Evolutionary conservation across 2,329 filamentous ascomycete genomes (phyloP), one percentile per base, ranked within the genome.

Genomic region (Colletotrichum graminicola): DNA sequence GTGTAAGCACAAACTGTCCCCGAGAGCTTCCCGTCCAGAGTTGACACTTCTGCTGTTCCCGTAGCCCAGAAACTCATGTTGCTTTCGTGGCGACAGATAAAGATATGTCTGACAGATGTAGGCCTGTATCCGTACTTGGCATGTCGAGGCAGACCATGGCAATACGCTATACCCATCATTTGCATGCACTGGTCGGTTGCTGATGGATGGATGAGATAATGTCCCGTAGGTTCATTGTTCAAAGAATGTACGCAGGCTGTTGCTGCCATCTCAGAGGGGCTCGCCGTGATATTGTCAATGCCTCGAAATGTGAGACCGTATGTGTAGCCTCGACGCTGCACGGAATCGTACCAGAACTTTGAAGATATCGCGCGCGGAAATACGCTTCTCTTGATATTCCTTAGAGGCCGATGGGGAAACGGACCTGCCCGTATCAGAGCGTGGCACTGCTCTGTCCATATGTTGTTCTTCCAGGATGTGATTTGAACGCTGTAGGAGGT

Each of bases 191-290:
- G 72, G 66, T 84, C 82, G 26, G 84, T 77, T 59, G 79, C 80
- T 2, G 77, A 76, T 0, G 83, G 83, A 56, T 85, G 83, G 16
- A 84, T 74, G n/a, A 78, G 75, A 59, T 83, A 66, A 1, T 39
- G 36, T 39, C 36, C 34, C n/a, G 4, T n/a, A 34, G 55, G 16
- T 57, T 39, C 36, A 39, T 39, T 14, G 36, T 39, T 39, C 36
- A 14, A 39, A 52, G 21, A 23, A 18, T 47, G 5, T 47, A 73
- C 32, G 4, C 47, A 66, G 1, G 75, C 78, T 10, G 75, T 73
- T 3, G 77, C 76, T 3, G 36, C 36, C 36, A 39, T 39, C 36
- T 39, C 36, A 0, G 68, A 68, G 26, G 76, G 74, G 1, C 68
- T 62, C n/a, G 52, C 64, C 4, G 73, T 68, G 32, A 77, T 75